Percentiles rank a stretch among this genome's conserved stretches.
phyloP scores from a whole-genome alignment of 148 eudicot genomes.

The Rhododendron henanense region DNA sequence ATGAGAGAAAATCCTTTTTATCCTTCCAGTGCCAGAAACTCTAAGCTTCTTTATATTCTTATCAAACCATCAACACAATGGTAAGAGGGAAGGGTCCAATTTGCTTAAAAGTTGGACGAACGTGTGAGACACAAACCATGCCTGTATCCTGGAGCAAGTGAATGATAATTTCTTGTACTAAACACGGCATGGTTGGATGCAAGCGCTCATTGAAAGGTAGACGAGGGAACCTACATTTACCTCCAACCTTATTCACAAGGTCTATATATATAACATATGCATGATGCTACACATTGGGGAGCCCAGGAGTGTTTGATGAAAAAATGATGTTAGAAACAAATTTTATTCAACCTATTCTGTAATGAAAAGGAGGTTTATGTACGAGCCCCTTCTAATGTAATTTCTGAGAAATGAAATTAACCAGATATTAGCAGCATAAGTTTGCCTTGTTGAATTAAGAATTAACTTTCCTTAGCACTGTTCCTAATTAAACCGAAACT shows the following conservation, averaged over 20 bases:
- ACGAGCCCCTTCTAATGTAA: too few relatives aligned
- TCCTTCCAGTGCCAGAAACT: background rate
- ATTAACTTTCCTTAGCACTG: background rate
- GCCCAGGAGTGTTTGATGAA: background rate
- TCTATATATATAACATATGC: too few relatives aligned
- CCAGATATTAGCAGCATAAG: background rate
- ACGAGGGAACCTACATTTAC: background rate
- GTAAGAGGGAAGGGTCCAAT: background rate
- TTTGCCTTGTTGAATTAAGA: background rate
- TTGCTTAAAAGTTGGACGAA: background rate
- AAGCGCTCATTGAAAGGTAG: background rate
- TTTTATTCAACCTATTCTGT: too few relatives aligned
- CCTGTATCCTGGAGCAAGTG: background rate
- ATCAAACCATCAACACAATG: background rate
- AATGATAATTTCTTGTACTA: too few relatives aligned
- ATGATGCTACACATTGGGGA: background rate
- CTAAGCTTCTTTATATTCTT: background rate
- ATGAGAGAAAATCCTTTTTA: too few relatives aligned
- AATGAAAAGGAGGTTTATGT: too few relatives aligned
- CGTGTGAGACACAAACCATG: background rate
- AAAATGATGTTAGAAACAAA: background rate
- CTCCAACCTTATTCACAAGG: background rate
- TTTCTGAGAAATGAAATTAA: background rate
- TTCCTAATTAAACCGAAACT: too few relatives aligned
- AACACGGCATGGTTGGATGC: background rate